Evolutionary conservation across 495 filamentous ascomycete genomes (phyloP), one percentile per base, ranked within the genome.

Genomic region (Penicillium salamii): DNA sequence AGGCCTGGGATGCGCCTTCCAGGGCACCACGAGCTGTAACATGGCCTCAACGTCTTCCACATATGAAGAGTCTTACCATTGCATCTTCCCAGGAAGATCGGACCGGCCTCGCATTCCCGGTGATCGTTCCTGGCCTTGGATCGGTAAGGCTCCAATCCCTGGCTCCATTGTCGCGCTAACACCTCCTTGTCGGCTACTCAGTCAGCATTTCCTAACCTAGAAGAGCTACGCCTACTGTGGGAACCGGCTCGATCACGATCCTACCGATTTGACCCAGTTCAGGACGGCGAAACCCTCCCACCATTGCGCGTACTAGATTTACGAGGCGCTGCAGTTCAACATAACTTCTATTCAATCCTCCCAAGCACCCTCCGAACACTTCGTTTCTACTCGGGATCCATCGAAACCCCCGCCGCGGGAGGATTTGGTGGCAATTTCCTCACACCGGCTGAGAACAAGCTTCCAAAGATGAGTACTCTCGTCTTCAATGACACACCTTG

Each of bases 171-270:
- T 19, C n/a, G 23, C 29, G 24, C 42, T 55, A 15, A 53, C 31
- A 26, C 11, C 15, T 3, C 21, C 2, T 18, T 50, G 3, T 3
- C 53, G 51, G 24, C 19, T 3, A 24, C 28, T n/a, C 11, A 47
- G 20, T 50, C 58, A 3, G 14, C 49, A 1, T 63, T 71, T 34
- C 62, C 67, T 15, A 74, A 71, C 15, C 53, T 76, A 6, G 62
- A 68, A 49, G 71, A 74, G 39, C 40, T 76, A 2, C 52, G 61
- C 11, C 55, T 76, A 7, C 49, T 60, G 21, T 69, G 61, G 19
- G 39, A 66, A n/a, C 62, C 64, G 7, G 39, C 54, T 29, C 17
- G 54, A 1, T 58, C 59, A 14, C n/a, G 53, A 4, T 46, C 54
- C 5, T 47, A 46, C 23, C 24, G n/a, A n/a, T 57, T 57, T 14